Percentiles rank a stretch among this genome's conserved stretches.
phyloP scores from a whole-genome alignment of 139 green algal genomes.

The Chlamydomonas sp. region DNA sequence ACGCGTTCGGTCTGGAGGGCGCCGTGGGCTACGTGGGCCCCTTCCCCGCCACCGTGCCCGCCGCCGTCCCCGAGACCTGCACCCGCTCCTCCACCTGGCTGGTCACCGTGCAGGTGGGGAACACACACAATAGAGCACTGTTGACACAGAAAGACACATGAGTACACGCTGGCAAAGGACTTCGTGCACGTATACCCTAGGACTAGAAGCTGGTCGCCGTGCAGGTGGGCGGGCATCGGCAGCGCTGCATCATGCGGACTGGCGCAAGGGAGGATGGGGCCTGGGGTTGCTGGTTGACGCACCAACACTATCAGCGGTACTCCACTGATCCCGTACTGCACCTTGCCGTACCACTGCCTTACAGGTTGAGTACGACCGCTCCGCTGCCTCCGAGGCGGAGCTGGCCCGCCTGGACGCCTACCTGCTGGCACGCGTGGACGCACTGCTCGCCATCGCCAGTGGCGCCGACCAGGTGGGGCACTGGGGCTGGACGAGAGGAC shows the following conservation, averaged over 20 bases:
- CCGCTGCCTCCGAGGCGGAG: background rate
- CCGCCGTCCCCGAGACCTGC: too few relatives aligned
- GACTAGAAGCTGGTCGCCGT: too few relatives aligned
- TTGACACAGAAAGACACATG: too few relatives aligned
- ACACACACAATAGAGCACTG: background rate
- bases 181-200: too few relatives aligned
- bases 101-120: background rate
- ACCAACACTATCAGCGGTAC: background rate
- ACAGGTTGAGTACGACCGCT: too few relatives aligned
- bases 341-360: background rate
- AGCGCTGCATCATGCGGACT: too few relatives aligned
- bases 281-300: too few relatives aligned
- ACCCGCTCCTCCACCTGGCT: background rate
- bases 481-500: too few relatives aligned
- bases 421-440: constrained; percentile 3
- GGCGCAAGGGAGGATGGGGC: too few relatives aligned
- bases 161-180: too few relatives aligned
- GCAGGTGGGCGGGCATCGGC: too few relatives aligned
- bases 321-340: background rate
- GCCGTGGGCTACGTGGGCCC: background rate
- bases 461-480: background rate
- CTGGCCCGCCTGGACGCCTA: constrained; percentile 5
- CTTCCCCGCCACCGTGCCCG: background rate
- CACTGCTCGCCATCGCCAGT: background rate
- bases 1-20: background rate